These are phyloP conservation scores for Excoecaria agallocha DNA, from an alignment of 345 rosid species.

Conservation along the genomic window DNA sequence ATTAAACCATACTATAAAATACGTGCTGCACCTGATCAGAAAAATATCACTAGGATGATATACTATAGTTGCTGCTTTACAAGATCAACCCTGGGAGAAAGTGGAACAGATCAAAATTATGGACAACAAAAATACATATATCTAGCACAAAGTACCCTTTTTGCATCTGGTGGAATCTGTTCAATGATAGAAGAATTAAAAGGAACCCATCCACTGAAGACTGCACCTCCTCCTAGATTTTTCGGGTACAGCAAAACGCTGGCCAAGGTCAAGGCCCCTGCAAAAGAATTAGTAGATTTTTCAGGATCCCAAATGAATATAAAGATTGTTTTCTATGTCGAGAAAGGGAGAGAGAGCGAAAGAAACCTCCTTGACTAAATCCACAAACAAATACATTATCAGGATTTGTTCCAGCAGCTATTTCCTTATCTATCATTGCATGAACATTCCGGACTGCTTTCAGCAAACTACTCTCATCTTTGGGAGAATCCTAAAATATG, in stretches of 20 bases:
- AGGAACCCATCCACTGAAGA: conserved; percentile 88
- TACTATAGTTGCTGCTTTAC: neutral
- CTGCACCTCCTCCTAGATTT: conserved; percentile 76
- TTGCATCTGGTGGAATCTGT: conserved; percentile 53
- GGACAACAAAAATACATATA: neutral
- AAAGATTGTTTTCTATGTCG: neutral
- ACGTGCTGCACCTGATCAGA: neutral
- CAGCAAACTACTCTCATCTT: conserved; percentile 59
- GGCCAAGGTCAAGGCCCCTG: conserved; percentile 84
- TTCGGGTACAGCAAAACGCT: conserved; percentile 73
- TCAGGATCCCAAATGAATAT: neutral
- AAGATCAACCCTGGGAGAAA: neutral
- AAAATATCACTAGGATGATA: neutral
- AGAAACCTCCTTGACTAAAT: conserved; percentile 85
- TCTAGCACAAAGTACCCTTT: conserved; percentile 41
- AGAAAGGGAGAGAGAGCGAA: conserved; percentile 23
- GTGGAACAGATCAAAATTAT: neutral
- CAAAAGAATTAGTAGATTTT: conserved; percentile 15
- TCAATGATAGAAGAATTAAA: conserved; percentile 51
- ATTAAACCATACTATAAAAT: conserved; percentile 1
- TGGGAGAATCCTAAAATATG: conserved; percentile 54
- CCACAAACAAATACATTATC: conserved; percentile 71
- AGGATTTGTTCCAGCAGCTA: conserved; percentile 60
- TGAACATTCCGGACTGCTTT: conserved; percentile 73
- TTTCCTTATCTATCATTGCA: conserved; percentile 67